A percentile compares a stretch with the other conserved stretches of the same genome.
Conservation (phyloP, 2,329 filamentous ascomycete genomes). For the Rutstroemia sp. region DNA sequence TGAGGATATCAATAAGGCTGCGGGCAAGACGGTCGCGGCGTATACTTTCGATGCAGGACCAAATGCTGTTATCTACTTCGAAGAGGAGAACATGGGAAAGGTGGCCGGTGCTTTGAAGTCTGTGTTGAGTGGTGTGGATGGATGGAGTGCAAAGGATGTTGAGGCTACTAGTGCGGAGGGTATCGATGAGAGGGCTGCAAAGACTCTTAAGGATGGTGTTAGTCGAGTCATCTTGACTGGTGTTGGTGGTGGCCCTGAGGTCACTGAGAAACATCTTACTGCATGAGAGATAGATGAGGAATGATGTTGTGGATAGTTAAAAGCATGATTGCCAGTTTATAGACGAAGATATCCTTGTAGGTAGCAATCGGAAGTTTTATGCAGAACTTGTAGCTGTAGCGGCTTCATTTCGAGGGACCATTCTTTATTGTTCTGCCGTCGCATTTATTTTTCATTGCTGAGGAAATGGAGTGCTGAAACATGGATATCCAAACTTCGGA, state of each 20-base stretch:
- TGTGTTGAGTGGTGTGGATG: conserved; percentile 54
- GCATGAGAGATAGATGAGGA: conserved; percentile 19
- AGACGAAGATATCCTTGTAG: background rate
- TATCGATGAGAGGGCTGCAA: conserved; percentile 58
- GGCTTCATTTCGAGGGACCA: too few relatives aligned
- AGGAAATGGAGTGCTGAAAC: too few relatives aligned
- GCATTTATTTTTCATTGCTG: too few relatives aligned
- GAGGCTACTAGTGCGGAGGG: conserved; percentile 43
- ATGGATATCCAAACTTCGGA: too few relatives aligned
- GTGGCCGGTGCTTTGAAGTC: conserved; percentile 75
- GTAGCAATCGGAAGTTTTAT: background rate
- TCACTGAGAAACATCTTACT: conserved; percentile 70
- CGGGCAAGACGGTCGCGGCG: conserved; percentile 74
- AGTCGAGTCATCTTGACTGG: conserved; percentile 84
- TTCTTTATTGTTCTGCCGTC: too few relatives aligned
- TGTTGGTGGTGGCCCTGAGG: conserved; percentile 82
- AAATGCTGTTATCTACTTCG: conserved; percentile 94
- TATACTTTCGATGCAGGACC: conserved; percentile 98
- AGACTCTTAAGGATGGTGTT: conserved; percentile 67
- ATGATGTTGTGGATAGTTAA: background rate
- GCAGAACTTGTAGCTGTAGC: too few relatives aligned
- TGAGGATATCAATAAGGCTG: conserved; percentile 76
- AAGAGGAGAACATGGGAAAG: conserved; percentile 64
- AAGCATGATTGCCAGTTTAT: background rate
- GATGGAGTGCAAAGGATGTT: conserved; percentile 60